Conservation (phyloP, 2,329 filamentous ascomycete species). For the Ambrosiella xylebori region DNA sequence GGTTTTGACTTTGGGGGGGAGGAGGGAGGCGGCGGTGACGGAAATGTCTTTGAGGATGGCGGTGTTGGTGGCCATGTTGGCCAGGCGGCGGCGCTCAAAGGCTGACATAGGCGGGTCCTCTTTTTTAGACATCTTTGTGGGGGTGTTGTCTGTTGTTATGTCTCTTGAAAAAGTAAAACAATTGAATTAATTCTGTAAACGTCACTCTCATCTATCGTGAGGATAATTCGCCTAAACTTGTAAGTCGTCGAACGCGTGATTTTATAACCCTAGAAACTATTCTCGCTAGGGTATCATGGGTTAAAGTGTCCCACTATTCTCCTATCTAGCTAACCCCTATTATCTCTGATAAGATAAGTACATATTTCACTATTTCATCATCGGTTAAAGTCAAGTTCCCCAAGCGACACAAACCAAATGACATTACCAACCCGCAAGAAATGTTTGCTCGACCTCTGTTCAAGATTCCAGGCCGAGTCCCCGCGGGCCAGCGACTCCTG, state of each 20-base stretch:
- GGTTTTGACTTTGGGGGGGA: conserved; percentile 20
- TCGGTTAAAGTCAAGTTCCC: background rate
- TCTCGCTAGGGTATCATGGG: background rate
- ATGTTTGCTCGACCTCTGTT: no score
- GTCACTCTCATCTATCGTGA: no score
- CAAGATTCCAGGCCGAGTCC: no score
- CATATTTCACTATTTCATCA: background rate
- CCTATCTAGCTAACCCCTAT: background rate
- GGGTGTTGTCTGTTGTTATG: background rate
- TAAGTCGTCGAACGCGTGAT: background rate
- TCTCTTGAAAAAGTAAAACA: no score
- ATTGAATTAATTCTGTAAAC: no score
- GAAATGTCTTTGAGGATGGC: conserved; percentile 63
- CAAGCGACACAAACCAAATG: no score
- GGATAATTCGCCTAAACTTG: background rate
- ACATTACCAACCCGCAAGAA: no score
- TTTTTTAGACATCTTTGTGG: background rate
- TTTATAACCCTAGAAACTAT: background rate
- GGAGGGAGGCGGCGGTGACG: conserved; percentile 43
- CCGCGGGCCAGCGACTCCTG: no score
- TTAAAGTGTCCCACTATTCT: background rate
- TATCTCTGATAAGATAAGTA: background rate
- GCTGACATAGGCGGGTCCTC: conserved; percentile 43
- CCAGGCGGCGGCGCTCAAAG: conserved; percentile 69
- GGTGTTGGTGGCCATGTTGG: conserved; percentile 77